Percentiles rank a stretch among this genome's conserved stretches.
These are phyloP conservation scores for Alternaria arborescens DNA, from an alignment of 2,329 filamentous ascomycete genomes.

Conservation along the genomic window DNA sequence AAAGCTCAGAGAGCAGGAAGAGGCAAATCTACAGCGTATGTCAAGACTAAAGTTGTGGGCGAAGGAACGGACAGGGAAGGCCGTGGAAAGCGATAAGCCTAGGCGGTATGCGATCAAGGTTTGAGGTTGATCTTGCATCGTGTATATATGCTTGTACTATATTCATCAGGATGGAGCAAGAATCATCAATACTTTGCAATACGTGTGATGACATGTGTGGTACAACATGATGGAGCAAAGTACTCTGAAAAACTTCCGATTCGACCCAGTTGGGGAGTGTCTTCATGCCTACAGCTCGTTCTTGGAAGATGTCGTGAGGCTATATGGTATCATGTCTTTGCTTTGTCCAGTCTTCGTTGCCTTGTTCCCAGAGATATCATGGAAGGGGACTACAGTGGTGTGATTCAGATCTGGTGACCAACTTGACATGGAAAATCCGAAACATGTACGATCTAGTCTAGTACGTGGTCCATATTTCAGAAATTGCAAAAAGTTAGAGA, in stretches of 20 bases:
- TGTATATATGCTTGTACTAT: slow-evolving; percentile 33
- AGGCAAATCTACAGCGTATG: slow-evolving; percentile 42
- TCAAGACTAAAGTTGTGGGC: slow-evolving; percentile 51
- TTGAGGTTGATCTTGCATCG: slow-evolving; percentile 11
- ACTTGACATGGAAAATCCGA: neutral
- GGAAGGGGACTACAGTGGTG: neutral
- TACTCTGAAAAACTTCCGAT: too few relatives aligned
- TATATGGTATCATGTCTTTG: too few relatives aligned
- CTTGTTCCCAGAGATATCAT: too few relatives aligned
- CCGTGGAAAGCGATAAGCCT: slow-evolving; percentile 28
- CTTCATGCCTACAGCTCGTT: too few relatives aligned
- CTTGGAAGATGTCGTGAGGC: too few relatives aligned
- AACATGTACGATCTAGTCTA: neutral
- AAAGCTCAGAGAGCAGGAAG: slow-evolving; percentile 13
- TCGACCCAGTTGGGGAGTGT: too few relatives aligned
- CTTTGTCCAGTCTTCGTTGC: too few relatives aligned
- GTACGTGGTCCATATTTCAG: neutral
- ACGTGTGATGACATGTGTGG: neutral
- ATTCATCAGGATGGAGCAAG: slow-evolving; percentile 16
- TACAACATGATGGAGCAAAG: too few relatives aligned
- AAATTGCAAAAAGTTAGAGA: neutral
- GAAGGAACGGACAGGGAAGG: slow-evolving; percentile 32
- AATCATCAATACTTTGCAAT: slow-evolving; percentile 1
- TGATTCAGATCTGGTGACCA: neutral
- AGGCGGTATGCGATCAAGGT: slow-evolving; percentile 32